Evolutionary conservation across 1,284 basidiomycete genomes (phyloP).

Genomic region (Xerocomus cyaneibrunnescens): DNA sequence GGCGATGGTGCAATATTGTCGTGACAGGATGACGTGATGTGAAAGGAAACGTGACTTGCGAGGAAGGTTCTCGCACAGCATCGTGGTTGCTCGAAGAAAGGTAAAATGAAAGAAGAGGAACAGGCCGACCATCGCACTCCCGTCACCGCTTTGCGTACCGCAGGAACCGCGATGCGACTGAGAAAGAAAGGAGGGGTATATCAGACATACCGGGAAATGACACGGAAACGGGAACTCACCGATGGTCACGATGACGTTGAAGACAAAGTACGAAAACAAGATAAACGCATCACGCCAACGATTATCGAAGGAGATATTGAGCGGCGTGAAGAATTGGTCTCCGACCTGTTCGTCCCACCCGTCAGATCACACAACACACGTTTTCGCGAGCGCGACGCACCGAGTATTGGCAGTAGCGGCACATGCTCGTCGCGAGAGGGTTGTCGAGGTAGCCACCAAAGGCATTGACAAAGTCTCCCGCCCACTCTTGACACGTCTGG

Average conservation of each 20-base stretch:
- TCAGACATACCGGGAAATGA: conserved; percentile 3
- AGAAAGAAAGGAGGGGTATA: background rate
- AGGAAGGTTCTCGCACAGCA: background rate
- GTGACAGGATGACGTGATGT: conserved; percentile 1
- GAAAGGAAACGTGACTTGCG: background rate
- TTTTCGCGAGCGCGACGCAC: conserved; percentile 24
- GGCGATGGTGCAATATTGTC: background rate
- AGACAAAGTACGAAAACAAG: conserved; percentile 64
- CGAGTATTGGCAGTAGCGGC: conserved; percentile 73
- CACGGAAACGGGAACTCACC: conserved; percentile 38
- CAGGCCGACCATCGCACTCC: accelerated
- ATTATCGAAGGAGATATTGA: conserved; percentile 67
- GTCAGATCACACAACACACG: conserved; percentile 2
- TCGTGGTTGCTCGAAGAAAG: background rate
- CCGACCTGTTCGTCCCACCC: conserved; percentile 40
- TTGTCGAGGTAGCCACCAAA: conserved; percentile 83
- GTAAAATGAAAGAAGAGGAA: no score
- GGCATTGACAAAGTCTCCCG: conserved; percentile 58
- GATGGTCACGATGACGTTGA: conserved; percentile 73
- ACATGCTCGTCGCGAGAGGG: conserved; percentile 54
- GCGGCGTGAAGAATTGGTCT: conserved; percentile 66
- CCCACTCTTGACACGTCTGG: conserved; percentile 76
- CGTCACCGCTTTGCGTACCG: conserved; percentile 63
- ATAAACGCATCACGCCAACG: conserved; percentile 79
- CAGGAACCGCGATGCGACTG: conserved; percentile 72